These are phyloP conservation scores for Phytophthora sansomeana DNA, from an alignment of 352 stramenopile species.

Conservation along the genomic window DNA sequence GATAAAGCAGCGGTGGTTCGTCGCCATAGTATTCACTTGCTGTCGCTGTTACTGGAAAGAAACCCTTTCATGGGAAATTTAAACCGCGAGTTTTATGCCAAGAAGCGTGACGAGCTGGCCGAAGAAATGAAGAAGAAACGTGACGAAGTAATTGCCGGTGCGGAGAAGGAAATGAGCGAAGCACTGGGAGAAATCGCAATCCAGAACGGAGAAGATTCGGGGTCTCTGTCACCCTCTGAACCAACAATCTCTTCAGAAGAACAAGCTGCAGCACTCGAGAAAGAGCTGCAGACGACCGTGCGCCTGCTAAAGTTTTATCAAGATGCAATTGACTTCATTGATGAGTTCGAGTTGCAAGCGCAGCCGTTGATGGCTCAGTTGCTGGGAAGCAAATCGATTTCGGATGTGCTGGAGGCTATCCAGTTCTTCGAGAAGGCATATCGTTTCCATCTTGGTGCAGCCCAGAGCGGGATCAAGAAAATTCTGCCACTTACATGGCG, in stretches of 20 bases:
- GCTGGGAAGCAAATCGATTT: slow-evolving; percentile 91
- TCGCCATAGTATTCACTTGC: slow-evolving; percentile 86
- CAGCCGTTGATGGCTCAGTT: slow-evolving; percentile 84
- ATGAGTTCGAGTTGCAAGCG: slow-evolving; percentile 88
- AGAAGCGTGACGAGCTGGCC: slow-evolving; percentile 83
- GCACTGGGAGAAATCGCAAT: slow-evolving; percentile 42
- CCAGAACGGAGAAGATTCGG: slow-evolving; percentile 7
- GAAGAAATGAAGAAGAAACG: slow-evolving; percentile 67
- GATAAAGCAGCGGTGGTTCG: slow-evolving; percentile 95
- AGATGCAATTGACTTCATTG: slow-evolving; percentile 93
- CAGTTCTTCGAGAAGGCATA: slow-evolving; percentile 94
- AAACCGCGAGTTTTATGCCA: slow-evolving; percentile 80
- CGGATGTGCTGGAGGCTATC: slow-evolving; percentile 94
- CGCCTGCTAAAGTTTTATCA: slow-evolving; percentile 92
- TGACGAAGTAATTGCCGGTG: slow-evolving; percentile 83
- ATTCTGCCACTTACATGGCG: slow-evolving; percentile 94
- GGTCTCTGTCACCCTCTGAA: slow-evolving; percentile 5
- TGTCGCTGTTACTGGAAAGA: slow-evolving; percentile 92
- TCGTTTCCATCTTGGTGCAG: slow-evolving; percentile 91
- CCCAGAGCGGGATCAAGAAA: slow-evolving; percentile 91
- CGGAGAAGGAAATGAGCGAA: slow-evolving; percentile 77
- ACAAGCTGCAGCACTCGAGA: slow-evolving; percentile 58
- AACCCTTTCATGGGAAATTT: slow-evolving; percentile 96
- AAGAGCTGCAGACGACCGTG: slow-evolving; percentile 80
- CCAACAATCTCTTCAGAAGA: slow-evolving; percentile 37